Percentiles rank a stretch among this genome's conserved stretches.
phyloP scores from a whole-genome alignment of 129 eudicot genomes.

The Lonicera japonica region DNA sequence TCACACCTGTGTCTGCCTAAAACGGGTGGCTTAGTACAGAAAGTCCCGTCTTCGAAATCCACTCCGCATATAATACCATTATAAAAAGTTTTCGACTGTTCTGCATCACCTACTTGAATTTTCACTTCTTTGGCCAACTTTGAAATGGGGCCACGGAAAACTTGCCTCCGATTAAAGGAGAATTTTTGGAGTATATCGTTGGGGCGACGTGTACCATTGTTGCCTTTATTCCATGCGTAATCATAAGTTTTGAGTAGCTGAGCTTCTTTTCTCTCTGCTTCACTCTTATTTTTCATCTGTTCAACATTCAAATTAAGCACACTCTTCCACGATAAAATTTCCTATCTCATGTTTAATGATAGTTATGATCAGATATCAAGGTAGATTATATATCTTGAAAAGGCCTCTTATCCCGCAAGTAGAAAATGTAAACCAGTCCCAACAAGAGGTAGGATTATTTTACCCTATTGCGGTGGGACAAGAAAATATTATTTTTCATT shows the following conservation, averaged over 20 bases:
- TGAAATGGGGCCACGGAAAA: slow-evolving; percentile 43
- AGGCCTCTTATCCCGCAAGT: too few relatives aligned
- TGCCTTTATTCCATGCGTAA: slow-evolving; percentile 93
- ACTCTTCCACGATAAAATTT: too few relatives aligned
- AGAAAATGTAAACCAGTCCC: too few relatives aligned
- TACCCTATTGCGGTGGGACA: too few relatives aligned
- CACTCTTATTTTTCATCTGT: slow-evolving; percentile 71
- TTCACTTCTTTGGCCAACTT: slow-evolving; percentile 17
- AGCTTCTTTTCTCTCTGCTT: slow-evolving; percentile 75
- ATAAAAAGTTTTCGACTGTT: background rate
- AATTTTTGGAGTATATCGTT: slow-evolving; percentile 46
- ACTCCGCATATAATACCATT: slow-evolving; percentile 13
- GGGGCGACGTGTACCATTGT: slow-evolving; percentile 69
- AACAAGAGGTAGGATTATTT: too few relatives aligned
- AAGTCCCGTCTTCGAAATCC: slow-evolving; percentile 9
- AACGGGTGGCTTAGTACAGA: slow-evolving; percentile 19
- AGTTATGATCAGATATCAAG: too few relatives aligned
- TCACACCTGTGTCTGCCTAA: slow-evolving; percentile 29
- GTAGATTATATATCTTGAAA: too few relatives aligned
- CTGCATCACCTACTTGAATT: background rate
- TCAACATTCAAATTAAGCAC: background rate
- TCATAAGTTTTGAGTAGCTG: slow-evolving; percentile 65
- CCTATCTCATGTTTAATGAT: too few relatives aligned
- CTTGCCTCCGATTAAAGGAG: slow-evolving; percentile 39
- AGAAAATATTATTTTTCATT: too few relatives aligned